Percentiles rank a stretch among this genome's conserved stretches.
These are phyloP conservation scores for Phytophthora agathidicida DNA, from an alignment of 352 stramenopile genomes.

Conservation along the genomic window DNA sequence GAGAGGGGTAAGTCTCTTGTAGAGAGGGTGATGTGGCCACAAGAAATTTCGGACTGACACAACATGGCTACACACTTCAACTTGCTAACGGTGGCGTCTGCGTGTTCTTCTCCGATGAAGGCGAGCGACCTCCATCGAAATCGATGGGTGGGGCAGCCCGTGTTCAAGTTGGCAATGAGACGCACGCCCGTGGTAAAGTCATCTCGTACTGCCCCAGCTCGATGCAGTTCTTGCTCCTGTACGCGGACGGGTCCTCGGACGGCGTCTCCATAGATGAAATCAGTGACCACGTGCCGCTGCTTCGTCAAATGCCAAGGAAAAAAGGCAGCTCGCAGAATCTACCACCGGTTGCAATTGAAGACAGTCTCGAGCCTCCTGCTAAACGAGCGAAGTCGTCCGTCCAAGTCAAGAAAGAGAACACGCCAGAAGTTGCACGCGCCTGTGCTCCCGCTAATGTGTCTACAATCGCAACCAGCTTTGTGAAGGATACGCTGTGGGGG, in stretches of 20 bases:
- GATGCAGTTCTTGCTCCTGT: constrained; percentile 5
- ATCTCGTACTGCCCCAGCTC: constrained; percentile 11
- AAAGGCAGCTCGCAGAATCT: neutral
- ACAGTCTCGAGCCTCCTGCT: neutral
- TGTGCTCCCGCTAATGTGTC: neutral
- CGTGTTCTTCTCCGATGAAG: constrained; percentile 1
- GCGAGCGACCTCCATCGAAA: neutral
- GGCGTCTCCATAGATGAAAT: constrained; percentile 17
- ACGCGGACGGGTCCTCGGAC: constrained; percentile 23
- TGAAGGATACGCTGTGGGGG: constrained; percentile 6
- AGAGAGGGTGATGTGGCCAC: constrained; percentile 16
- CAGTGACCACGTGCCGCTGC: constrained; percentile 19
- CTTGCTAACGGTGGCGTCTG: constrained; percentile 6
- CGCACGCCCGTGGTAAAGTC: constrained; percentile 5
- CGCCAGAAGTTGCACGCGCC: neutral
- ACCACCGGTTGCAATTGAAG: neutral
- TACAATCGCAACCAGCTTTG: constrained; percentile 1
- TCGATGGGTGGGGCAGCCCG: constrained; percentile 10
- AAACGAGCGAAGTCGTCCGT: constrained; percentile 5
- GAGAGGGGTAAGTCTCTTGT: constrained; percentile 5
- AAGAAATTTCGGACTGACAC: constrained; percentile 12
- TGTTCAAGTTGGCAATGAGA: constrained; percentile 23
- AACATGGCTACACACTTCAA: constrained; percentile 17
- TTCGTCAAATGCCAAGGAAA: neutral
- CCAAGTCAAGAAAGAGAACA: neutral